phyloP scores from a whole-genome alignment of 345 rosid species.

The Chamaenerion angustifolium region DNA sequence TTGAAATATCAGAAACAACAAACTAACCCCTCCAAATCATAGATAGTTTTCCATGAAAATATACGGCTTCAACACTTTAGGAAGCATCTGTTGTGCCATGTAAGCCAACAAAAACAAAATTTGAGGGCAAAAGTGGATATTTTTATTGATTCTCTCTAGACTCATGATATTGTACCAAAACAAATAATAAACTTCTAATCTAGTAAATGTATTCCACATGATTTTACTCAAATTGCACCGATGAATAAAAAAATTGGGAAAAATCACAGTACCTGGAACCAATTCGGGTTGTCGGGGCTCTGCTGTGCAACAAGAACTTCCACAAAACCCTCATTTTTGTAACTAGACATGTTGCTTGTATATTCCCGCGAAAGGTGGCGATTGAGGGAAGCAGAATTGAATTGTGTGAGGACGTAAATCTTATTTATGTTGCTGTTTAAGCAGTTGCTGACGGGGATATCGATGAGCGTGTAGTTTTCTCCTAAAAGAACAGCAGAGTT shows the following conservation, averaged over 20 bases:
- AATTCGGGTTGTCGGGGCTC: constrained; percentile 94
- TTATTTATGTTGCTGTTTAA: constrained; percentile 82
- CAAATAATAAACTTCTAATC: too few relatives aligned
- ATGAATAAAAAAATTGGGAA: too few relatives aligned
- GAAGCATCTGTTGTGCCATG: constrained; percentile 96
- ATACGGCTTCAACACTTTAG: too few relatives aligned
- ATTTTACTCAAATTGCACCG: too few relatives aligned
- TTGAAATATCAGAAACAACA: too few relatives aligned
- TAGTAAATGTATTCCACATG: too few relatives aligned
- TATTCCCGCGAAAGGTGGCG: constrained; percentile 90
- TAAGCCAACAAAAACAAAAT: background rate
- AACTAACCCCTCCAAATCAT: too few relatives aligned
- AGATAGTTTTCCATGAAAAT: too few relatives aligned
- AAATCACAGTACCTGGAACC: constrained; percentile 62
- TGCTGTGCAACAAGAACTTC: constrained; percentile 98
- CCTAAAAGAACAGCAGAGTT: constrained; percentile 94
- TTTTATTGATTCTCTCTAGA: too few relatives aligned
- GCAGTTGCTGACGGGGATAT: constrained; percentile 95
- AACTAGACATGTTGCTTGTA: constrained; percentile 94
- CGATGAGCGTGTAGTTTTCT: constrained; percentile 84
- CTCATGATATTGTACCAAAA: too few relatives aligned
- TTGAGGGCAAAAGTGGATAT: too few relatives aligned
- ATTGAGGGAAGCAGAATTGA: constrained; percentile 92
- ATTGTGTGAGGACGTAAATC: constrained; percentile 92
- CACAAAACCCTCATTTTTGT: constrained; percentile 97